These are phyloP conservation scores for Penicillium waksmanii DNA, from an alignment of 495 filamentous ascomycete species.

Conservation along the genomic window DNA sequence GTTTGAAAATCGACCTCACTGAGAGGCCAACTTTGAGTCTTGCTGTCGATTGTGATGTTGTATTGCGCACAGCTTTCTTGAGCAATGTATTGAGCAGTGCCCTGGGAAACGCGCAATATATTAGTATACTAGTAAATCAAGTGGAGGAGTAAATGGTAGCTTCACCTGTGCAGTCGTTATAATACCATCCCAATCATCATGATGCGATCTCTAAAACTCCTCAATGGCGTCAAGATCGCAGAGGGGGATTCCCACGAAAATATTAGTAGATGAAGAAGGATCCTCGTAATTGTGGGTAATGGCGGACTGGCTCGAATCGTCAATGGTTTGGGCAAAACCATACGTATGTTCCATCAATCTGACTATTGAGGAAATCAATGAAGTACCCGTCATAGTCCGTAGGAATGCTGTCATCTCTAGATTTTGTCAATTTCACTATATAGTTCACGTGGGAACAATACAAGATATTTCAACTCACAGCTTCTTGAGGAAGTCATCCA, in stretches of 20 bases:
- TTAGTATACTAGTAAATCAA: neutral
- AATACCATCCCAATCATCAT: neutral
- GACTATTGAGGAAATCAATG: too few relatives aligned
- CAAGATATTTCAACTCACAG: too few relatives aligned
- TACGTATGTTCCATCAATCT: too few relatives aligned
- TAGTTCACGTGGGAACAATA: too few relatives aligned
- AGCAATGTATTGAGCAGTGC: neutral
- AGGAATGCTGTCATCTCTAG: too few relatives aligned
- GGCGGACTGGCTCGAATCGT: too few relatives aligned
- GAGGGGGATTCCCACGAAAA: neutral
- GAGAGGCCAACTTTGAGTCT: neutral
- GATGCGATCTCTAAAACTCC: neutral
- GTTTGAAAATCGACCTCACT: neutral
- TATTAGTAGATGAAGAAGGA: neutral
- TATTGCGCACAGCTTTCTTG: neutral
- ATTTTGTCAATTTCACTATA: too few relatives aligned
- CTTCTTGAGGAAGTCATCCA: too few relatives aligned
- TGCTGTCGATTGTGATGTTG: neutral
- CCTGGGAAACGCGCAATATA: neutral
- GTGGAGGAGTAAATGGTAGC: too few relatives aligned
- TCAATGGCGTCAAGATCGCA: neutral
- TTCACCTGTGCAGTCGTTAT: neutral
- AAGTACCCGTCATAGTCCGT: too few relatives aligned
- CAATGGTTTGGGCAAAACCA: too few relatives aligned
- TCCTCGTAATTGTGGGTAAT: neutral